Evolutionary conservation across 2,329 filamentous ascomycete species (phyloP).

Genomic region (Penicillium sp.): DNA sequence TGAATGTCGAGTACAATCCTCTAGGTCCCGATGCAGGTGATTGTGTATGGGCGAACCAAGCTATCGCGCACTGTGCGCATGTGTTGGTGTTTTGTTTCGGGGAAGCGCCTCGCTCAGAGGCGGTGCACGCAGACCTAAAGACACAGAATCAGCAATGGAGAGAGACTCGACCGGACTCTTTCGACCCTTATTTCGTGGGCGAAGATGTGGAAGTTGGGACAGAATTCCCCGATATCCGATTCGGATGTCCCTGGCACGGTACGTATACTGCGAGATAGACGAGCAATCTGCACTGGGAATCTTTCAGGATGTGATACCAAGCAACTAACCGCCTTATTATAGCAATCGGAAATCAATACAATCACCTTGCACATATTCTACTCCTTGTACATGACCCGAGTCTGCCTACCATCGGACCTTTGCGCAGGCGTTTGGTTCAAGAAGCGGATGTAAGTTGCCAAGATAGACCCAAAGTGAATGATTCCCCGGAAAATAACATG

Average conservation of each 20-base stretch:
- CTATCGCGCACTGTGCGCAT: constrained; percentile 33
- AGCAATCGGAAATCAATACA: constrained; percentile 26
- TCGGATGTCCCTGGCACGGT: constrained; percentile 27
- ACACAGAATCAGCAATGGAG: constrained; percentile 21
- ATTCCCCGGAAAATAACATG: neutral
- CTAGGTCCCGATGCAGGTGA: constrained; percentile 41
- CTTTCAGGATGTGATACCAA: neutral
- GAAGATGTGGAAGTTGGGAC: constrained; percentile 16
- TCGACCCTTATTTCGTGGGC: constrained; percentile 24
- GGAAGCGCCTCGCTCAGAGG: constrained; percentile 10
- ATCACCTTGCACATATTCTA: constrained; percentile 19
- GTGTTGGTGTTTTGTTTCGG: constrained; percentile 28
- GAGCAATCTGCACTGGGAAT: neutral
- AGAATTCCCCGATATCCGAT: constrained; percentile 23
- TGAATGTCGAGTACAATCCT: constrained; percentile 26
- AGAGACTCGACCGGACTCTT: constrained; percentile 19
- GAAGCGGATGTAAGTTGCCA: constrained; percentile 21
- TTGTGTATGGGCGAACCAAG: constrained; percentile 43
- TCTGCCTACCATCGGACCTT: constrained; percentile 17
- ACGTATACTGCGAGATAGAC: neutral
- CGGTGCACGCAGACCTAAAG: constrained; percentile 17
- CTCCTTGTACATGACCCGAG: constrained; percentile 19
- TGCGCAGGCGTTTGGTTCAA: constrained; percentile 13
- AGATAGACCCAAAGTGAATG: neutral
- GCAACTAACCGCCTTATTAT: neutral